Evolutionary conservation across 2,329 filamentous ascomycete species (phyloP).

Genomic region (Aspergillus texensis): DNA sequence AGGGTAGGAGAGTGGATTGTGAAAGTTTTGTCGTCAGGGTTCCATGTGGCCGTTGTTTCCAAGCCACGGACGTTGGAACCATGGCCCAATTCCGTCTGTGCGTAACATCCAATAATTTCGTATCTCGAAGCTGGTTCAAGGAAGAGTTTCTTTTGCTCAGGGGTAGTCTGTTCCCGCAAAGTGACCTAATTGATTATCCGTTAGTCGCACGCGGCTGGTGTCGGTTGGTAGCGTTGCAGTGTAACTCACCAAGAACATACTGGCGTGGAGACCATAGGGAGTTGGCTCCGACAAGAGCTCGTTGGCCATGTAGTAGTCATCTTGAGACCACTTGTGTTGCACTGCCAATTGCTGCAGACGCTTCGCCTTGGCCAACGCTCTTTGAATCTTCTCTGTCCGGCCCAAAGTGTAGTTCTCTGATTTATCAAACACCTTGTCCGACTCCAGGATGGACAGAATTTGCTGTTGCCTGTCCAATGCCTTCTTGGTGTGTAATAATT

Average conservation of each 20-base stretch:
- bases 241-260: slow-evolving; percentile 65
- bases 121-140: slow-evolving; percentile 69
- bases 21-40: slow-evolving; percentile 72
- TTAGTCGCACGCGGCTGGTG: slow-evolving; percentile 13
- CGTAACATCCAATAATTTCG: slow-evolving; percentile 76
- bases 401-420: slow-evolving; percentile 76
- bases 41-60: slow-evolving; percentile 75
- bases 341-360: slow-evolving; percentile 66
- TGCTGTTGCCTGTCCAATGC: slow-evolving; percentile 62
- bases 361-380: slow-evolving; percentile 71
- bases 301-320: slow-evolving; percentile 67
- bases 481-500: slow-evolving; percentile 70
- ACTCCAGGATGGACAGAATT: slow-evolving; percentile 66
- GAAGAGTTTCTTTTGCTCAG: slow-evolving; percentile 74
- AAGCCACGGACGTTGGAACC: slow-evolving; percentile 75
- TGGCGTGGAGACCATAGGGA: slow-evolving; percentile 72
- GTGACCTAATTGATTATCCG: slow-evolving; percentile 56
- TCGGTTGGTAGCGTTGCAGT: no score
- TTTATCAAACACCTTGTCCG: slow-evolving; percentile 75
- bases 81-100: slow-evolving; percentile 78
- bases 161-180: slow-evolving; percentile 69
- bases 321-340: slow-evolving; percentile 67
- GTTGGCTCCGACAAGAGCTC: slow-evolving; percentile 73
- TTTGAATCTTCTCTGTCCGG: slow-evolving; percentile 68
- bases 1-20: slow-evolving; percentile 72